A percentile compares a stretch with the other conserved stretches of the same genome.
These are phyloP conservation scores for Gomphus bonarii DNA, from an alignment of 1,284 basidiomycete species.

Conservation along the genomic window DNA sequence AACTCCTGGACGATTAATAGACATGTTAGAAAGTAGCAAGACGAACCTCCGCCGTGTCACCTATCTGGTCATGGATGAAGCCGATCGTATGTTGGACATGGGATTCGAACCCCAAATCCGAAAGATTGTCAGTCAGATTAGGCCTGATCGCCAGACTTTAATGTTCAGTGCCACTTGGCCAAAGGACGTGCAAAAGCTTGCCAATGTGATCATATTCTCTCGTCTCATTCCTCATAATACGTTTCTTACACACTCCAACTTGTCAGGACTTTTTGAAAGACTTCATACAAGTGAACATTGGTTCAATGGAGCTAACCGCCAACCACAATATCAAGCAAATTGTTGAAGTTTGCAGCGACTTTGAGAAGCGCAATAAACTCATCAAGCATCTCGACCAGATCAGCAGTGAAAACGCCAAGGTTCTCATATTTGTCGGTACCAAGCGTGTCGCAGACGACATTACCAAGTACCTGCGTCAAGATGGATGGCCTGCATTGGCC, in stretches of 20 bases:
- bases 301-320: conserved; percentile 95
- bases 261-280: conserved; percentile 86
- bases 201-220: conserved; percentile 42
- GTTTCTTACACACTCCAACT: conserved; percentile 1
- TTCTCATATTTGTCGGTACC: conserved; percentile 96
- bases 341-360: conserved; percentile 95
- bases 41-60: conserved; percentile 94
- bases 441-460: conserved; percentile 98
- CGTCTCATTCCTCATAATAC: neutral
- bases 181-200: conserved; percentile 97
- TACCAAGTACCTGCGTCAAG: conserved; percentile 93
- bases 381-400: conserved; percentile 98
- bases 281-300: conserved; percentile 98
- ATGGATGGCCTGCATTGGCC: conserved; percentile 97
- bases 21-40: conserved; percentile 93
- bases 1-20: conserved; percentile 83
- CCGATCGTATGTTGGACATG: conserved; percentile 98
- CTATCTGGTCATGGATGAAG: conserved; percentile 98
- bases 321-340: conserved; percentile 98
- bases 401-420: conserved; percentile 94
- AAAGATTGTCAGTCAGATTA: conserved; percentile 95
- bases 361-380: conserved; percentile 93
- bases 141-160: conserved; percentile 90
- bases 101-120: conserved; percentile 99
- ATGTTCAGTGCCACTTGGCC: conserved; percentile 99